Percentiles rank a stretch among this genome's conserved stretches.
These are phyloP conservation scores for Orbilia javanica DNA, from an alignment of 2,329 filamentous ascomycete species.

Conservation along the genomic window DNA sequence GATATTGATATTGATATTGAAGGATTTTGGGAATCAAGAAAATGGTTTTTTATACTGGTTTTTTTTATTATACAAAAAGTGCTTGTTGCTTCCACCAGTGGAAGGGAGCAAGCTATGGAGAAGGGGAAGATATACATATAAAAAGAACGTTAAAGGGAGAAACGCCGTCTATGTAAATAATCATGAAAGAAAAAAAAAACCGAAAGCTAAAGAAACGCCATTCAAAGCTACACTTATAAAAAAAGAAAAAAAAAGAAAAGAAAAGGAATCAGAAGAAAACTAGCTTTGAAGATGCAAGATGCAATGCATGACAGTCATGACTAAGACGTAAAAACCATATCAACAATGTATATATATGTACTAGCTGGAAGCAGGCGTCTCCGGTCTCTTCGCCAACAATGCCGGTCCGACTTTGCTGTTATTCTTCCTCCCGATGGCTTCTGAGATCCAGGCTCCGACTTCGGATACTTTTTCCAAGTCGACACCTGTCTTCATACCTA, in stretches of 20 bases:
- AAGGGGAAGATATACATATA: too few species aligned
- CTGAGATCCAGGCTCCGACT: conserved; percentile 79
- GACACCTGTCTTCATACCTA: conserved; percentile 81
- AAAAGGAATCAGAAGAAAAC: too few species aligned
- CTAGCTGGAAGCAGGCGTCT: neutral
- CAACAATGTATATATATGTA: too few species aligned
- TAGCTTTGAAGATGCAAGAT: too few species aligned
- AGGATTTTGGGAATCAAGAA: too few species aligned
- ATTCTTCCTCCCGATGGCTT: conserved; percentile 74
- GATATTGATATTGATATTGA: too few species aligned
- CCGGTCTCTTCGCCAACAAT: conserved; percentile 69
- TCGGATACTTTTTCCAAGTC: conserved; percentile 76
- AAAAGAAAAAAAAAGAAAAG: neutral
- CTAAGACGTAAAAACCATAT: too few species aligned
- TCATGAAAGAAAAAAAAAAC: too few species aligned
- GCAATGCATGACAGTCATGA: neutral
- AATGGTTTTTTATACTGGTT: too few species aligned
- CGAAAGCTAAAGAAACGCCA: neutral
- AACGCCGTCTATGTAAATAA: neutral
- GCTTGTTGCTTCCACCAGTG: too few species aligned
- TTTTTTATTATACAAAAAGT: too few species aligned
- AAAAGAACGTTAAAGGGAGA: neutral
- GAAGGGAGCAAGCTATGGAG: too few species aligned
- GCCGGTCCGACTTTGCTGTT: conserved; percentile 77
- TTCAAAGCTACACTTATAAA: neutral